These are phyloP conservation scores for Phaeotremella fagi DNA, from an alignment of 768 basidiomycete genomes.

Conservation along the genomic window DNA sequence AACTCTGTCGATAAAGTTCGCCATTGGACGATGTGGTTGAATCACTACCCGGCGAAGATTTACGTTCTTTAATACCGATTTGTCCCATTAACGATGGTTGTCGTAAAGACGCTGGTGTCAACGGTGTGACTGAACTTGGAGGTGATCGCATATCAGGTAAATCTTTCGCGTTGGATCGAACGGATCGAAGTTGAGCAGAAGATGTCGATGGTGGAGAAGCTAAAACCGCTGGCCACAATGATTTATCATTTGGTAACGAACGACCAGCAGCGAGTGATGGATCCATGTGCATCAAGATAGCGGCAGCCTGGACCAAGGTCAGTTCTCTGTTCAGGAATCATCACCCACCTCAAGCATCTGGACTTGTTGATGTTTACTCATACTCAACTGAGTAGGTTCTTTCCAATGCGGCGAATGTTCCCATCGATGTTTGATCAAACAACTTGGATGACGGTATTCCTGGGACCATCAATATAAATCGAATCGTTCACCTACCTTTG, in stretches of 20 bases:
- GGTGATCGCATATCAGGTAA: constrained; percentile 34
- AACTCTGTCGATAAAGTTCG: constrained; percentile 5
- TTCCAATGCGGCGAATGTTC: constrained; percentile 96
- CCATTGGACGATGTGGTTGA: constrained; percentile 40
- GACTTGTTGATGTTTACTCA: constrained; percentile 96
- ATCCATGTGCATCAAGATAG: constrained; percentile 83
- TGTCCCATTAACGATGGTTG: constrained; percentile 18
- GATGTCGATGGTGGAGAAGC: constrained; percentile 14
- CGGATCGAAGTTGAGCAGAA: constrained; percentile 11
- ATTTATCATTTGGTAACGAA: constrained; percentile 87
- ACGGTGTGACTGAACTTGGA: constrained; percentile 30
- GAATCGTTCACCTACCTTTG: constrained; percentile 61
- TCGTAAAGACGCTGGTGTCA: constrained; percentile 37
- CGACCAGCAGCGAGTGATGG: constrained; percentile 58
- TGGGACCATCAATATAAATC: constrained; percentile 11
- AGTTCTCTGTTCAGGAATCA: constrained; percentile 1
- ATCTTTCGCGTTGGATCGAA: constrained; percentile 4
- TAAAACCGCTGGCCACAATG: constrained; percentile 65
- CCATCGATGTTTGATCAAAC: constrained; percentile 96
- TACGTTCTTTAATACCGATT: constrained; percentile 26
- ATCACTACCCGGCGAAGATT: constrained; percentile 35
- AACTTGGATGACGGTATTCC: constrained; percentile 70
- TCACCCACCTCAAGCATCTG: constrained; percentile 78
- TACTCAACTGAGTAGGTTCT: constrained; percentile 78
- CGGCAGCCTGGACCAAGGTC: constrained; percentile 63